phyloP scores from a whole-genome alignment of 805 yeast genomes.

The Millerozyma miso region DNA sequence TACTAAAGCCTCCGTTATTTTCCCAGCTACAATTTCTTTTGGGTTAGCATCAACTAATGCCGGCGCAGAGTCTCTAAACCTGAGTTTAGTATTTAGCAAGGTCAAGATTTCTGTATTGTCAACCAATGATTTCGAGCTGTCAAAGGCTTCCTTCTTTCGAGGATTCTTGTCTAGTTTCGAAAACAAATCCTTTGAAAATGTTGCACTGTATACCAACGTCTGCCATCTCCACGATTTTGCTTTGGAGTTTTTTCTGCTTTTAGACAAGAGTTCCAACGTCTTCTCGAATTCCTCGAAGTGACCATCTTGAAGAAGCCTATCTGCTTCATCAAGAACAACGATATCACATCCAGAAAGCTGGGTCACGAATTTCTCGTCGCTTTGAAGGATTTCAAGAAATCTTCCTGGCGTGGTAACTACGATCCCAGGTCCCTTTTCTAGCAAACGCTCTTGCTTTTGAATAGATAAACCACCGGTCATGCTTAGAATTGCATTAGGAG shows the following conservation, averaged over 20 bases:
- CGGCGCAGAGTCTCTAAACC: conserved; percentile 66
- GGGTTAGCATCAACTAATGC: conserved; percentile 82
- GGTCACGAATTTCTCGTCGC: conserved; percentile 42
- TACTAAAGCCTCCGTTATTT: conserved; percentile 77
- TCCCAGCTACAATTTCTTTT: conserved; percentile 67
- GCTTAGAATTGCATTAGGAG: conserved; percentile 59
- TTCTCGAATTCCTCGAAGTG: conserved; percentile 89
- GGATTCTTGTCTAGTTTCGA: conserved; percentile 55
- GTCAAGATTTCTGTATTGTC: conserved; percentile 59
- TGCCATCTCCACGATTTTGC: conserved; percentile 53
- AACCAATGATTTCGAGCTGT: conserved; percentile 30
- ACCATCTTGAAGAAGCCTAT: conserved; percentile 89
- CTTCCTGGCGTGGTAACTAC: conserved; percentile 96
- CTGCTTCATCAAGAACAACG: conserved; percentile 90
- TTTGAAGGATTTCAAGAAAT: conserved; percentile 74
- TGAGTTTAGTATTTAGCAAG: conserved; percentile 63
- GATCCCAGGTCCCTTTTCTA: conserved; percentile 70
- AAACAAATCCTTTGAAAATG: conserved; percentile 80
- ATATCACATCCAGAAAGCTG: conserved; percentile 45
- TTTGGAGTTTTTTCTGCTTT: conserved; percentile 40
- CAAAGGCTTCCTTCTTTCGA: conserved; percentile 18
- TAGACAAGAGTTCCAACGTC: conserved; percentile 61
- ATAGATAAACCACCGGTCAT: conserved; percentile 94
- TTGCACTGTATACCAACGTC: conserved; percentile 91
- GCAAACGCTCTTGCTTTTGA: conserved; percentile 83